These are phyloP conservation scores for Orbilia brochopaga DNA, from an alignment of 2,329 filamentous ascomycete genomes.

Conservation along the genomic window DNA sequence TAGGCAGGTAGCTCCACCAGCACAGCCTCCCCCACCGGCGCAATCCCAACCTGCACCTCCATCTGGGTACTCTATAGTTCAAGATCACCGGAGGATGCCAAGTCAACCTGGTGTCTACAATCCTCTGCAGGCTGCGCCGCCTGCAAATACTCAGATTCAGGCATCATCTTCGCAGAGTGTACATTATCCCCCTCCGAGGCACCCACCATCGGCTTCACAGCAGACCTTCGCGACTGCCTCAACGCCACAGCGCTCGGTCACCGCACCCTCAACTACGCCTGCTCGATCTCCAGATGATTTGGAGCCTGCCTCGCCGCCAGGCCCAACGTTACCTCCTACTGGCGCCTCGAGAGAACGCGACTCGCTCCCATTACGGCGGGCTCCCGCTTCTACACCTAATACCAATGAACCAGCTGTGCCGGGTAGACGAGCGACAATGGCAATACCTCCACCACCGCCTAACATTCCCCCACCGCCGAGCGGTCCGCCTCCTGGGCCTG, in stretches of 20 bases:
- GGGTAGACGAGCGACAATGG: slow-evolving; percentile 49
- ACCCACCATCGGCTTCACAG: slow-evolving; percentile 18
- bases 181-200: slow-evolving; percentile 38
- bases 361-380: slow-evolving; percentile 38
- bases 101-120: slow-evolving; percentile 37
- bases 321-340: slow-evolving; percentile 21
- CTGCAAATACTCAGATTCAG: slow-evolving; percentile 18
- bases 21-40: slow-evolving; percentile 13
- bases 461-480: slow-evolving; percentile 45
- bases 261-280: slow-evolving; percentile 16
- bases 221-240: slow-evolving; percentile 24
- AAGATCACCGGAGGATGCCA: slow-evolving; percentile 36
- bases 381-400: slow-evolving; percentile 9
- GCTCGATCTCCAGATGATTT: slow-evolving; percentile 42
- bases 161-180: slow-evolving; percentile 26
- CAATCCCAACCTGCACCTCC: slow-evolving; percentile 15
- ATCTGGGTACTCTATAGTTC: slow-evolving; percentile 28
- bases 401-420: slow-evolving; percentile 23
- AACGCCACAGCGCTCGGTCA: slow-evolving; percentile 12
- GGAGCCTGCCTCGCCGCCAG: slow-evolving; percentile 35
- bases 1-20: slow-evolving; percentile 24
- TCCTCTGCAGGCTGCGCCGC: slow-evolving; percentile 19
- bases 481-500: slow-evolving; percentile 33
- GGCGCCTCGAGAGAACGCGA: slow-evolving; percentile 42
- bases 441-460: slow-evolving; percentile 37